Evolutionary conservation across 1,284 basidiomycete species (phyloP), one percentile per base, ranked within the genome.

Genomic region (Retiboletus fuscus): DNA sequence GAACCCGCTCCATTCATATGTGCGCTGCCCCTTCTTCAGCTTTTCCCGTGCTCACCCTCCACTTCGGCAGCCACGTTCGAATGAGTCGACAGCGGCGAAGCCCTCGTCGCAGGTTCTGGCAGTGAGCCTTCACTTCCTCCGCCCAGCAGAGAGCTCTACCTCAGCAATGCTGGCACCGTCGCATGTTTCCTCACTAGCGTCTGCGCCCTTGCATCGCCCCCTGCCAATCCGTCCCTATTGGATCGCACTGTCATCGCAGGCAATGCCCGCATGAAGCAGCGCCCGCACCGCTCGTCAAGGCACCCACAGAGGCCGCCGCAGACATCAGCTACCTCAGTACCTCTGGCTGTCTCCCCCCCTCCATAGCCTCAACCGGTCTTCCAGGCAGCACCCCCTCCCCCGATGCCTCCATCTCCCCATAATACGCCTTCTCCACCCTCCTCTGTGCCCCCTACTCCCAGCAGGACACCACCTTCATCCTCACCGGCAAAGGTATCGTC

Each of bases 251-350:
- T 94, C 79, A 95, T 99, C 82, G 99, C 97, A 5, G 98, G 98
- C 65, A 99, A 99, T 79, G 95, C 96, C 1, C 92, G 97, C 67
- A 99, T 99, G 98, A 98, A 99, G 85, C 95, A 99, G 83, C 93
- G 98, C 41, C 91, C 74, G 97, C 96, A 0, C 95, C 97, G 11
- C 89, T 99, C n/a, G 97, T 99, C 70, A 94, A 96, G 64, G 96
- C 98, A 1, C 91, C 99, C 22, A 86, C 88, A 57, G 88, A 90
- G 26, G 99, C 98, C 79, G 95, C 96, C 30, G 93, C 91, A 73
- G 80, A 87, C 43, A 92, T 99, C 80, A 85, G 89, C 51, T 99
- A 94, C 81, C 84, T 93, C 69, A 96, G 96, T 81, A 87, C 88
- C 6, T 83, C 91, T 60, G 96, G 96, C 34, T 97, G 95, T 79